A percentile compares a stretch with the other conserved stretches of the same genome.
phyloP scores from a whole-genome alignment of 2,329 filamentous ascomycete genomes.

The Colletotrichum gigasporum region DNA sequence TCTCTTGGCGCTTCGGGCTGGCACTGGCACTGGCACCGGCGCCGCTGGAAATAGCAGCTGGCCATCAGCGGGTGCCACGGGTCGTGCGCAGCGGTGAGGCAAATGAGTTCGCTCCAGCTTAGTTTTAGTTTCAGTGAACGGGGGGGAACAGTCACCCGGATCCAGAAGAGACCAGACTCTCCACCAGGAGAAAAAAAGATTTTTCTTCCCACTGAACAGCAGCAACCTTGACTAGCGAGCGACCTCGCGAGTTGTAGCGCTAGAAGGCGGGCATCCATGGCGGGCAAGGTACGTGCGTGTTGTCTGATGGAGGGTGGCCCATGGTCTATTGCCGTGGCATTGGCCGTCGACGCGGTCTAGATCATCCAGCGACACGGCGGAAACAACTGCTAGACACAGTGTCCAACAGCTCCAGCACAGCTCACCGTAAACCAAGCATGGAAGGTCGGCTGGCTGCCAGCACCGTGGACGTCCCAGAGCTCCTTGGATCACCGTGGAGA shows the following conservation, averaged over 20 bases:
- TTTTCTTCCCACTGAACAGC: no score
- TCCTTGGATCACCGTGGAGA: no score
- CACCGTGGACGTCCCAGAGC: no score
- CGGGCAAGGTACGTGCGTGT: slow-evolving; percentile 8
- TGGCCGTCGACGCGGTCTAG: slow-evolving; percentile 12
- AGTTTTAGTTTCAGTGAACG: slow-evolving; percentile 9
- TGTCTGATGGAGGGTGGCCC: slow-evolving; percentile 28
- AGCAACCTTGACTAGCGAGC: no score
- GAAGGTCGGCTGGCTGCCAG: slow-evolving; percentile 1
- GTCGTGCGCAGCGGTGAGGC: slow-evolving; percentile 26
- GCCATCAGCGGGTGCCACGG: slow-evolving; percentile 7
- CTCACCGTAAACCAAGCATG: neutral
- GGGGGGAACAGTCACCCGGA: slow-evolving; percentile 5
- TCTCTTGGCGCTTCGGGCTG: slow-evolving; percentile 13
- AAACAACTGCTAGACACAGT: slow-evolving; percentile 6
- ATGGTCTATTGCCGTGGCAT: slow-evolving; percentile 25
- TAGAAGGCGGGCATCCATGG: neutral
- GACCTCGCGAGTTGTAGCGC: no score
- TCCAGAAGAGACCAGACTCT: slow-evolving; percentile 2
- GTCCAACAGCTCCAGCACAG: neutral
- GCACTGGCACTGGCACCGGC: neutral
- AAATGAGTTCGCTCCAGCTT: slow-evolving; percentile 12
- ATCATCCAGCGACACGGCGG: slow-evolving; percentile 1
- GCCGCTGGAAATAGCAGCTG: slow-evolving; percentile 20
- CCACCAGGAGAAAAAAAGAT: neutral